Evolutionary conservation across 2,329 filamentous ascomycete species (phyloP), one percentile per base, ranked within the genome.

Genomic region (Beauveria medogensis): DNA sequence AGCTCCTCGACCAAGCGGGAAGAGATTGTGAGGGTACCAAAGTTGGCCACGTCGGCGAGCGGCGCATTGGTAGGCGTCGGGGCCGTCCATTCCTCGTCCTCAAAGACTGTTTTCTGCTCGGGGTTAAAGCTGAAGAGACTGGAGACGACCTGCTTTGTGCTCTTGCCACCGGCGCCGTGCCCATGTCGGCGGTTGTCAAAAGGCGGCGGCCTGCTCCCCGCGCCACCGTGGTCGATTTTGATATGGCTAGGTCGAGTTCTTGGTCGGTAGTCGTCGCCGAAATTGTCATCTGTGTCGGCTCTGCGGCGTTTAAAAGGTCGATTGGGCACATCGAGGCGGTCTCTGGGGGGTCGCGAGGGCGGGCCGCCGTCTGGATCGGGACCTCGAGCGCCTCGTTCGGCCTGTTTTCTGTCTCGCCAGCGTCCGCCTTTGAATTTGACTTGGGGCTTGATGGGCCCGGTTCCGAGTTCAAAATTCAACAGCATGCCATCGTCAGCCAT

Each of bases 401-500:
- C 92, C 60, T 86, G 88, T 63, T 93, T 82, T 64, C 94, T 84
- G 71, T 96, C 92, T 70, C 90, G 89, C 94, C 94, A 99, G 68
- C 85, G 84, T n/a, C 94, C 94, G 67, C 94, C 94, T 72, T 89
- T 94, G 74, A 95, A 90, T 66, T 81, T 85, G 63, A 82, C 78
- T 59, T 82, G 77, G 6, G 82, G 79, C 63, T 86, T 81, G 59
- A 90, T 72, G 14, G 88, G 82, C 20, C 78, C 82, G 63, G 90
- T 86, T 30, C 84, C 82, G 61, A 96, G 78, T 68, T 91, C 87
- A 72, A 97, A 97, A 69, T 97, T 97, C 71, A 97, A 80, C 61
- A 97, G 83, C 85, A 99, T 89, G 67, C 92, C 92, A 86, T 96
- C 90, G 78, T 97, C 92, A 56, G 90, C 90, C 92, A 97, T 97